A percentile compares a stretch with the other conserved stretches of the same genome.
Evolutionary conservation across 441 rosid genomes (phyloP).

Genomic region (Theobroma grandiflorum): DNA sequence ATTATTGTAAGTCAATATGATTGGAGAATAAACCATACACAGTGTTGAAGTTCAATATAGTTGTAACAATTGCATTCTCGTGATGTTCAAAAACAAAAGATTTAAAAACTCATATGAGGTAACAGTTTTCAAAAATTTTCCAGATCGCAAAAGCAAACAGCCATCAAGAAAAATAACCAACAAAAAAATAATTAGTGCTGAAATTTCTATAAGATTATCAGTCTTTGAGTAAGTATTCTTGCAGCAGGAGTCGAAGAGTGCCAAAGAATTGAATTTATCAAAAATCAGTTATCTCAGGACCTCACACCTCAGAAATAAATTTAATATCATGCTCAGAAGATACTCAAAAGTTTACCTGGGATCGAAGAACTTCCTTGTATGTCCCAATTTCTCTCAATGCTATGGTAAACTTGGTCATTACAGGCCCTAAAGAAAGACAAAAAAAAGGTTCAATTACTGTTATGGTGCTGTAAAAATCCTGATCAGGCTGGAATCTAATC

Average conservation of each 20-base stretch:
- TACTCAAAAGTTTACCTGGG: slow-evolving; percentile 63
- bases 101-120: not conserved
- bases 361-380: slow-evolving; percentile 97
- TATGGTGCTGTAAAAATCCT: not conserved
- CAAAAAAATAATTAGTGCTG: not conserved
- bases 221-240: not conserved
- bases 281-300: not conserved
- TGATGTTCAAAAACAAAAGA: not conserved
- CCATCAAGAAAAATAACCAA: not conserved
- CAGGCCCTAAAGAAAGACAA: slow-evolving; percentile 74
- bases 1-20: not conserved
- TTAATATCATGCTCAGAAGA: not conserved
- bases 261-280: not conserved
- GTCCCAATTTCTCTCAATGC: slow-evolving; percentile 99
- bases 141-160: not conserved
- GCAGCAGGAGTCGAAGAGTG: not conserved
- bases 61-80: not conserved
- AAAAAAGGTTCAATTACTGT: slow-evolving; percentile 29
- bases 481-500: not conserved
- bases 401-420: slow-evolving; percentile 99
- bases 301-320: not conserved
- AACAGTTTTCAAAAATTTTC: not conserved
- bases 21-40: not conserved
- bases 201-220: not conserved
- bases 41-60: not conserved